These are phyloP conservation scores for Prasinococcaceae sp. DNA, from an alignment of 139 green algal species.

Conservation along the genomic window DNA sequence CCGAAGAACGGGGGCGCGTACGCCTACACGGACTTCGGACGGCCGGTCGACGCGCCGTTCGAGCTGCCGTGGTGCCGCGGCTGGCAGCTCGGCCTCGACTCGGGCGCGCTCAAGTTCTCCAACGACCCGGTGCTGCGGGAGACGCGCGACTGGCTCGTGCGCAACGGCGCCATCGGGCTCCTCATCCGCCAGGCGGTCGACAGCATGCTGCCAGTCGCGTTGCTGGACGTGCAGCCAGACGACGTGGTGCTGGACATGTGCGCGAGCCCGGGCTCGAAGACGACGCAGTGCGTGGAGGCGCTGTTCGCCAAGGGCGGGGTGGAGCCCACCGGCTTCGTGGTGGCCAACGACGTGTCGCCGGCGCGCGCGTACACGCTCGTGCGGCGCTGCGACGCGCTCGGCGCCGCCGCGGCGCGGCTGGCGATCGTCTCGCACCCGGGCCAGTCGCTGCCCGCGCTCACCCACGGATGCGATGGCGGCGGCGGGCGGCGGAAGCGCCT, in stretches of 20 bases:
- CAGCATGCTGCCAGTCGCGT: slow-evolving; percentile 87
- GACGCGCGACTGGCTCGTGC: slow-evolving; percentile 52
- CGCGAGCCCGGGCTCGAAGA: slow-evolving; percentile 93
- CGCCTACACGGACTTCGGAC: slow-evolving; percentile 8
- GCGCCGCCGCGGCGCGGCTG: slow-evolving; percentile 89
- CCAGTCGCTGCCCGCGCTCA: slow-evolving; percentile 82
- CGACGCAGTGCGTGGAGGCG: slow-evolving; percentile 68
- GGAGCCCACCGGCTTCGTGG: slow-evolving; percentile 50
- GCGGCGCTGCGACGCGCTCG: slow-evolving; percentile 89
- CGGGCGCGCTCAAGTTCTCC: slow-evolving; percentile 67
- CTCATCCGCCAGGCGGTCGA: slow-evolving; percentile 96
- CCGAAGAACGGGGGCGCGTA: background rate
- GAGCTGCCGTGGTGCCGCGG: slow-evolving; percentile 85
- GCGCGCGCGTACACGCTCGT: too few relatives aligned
- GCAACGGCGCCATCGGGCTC: slow-evolving; percentile 59
- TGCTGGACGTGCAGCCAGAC: slow-evolving; percentile 84
- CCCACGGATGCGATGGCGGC: slow-evolving; percentile 37
- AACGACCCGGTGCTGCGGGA: slow-evolving; percentile 36
- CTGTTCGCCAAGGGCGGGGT: slow-evolving; percentile 48
- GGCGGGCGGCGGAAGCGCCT: background rate
- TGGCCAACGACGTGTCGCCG: slow-evolving; percentile 95
- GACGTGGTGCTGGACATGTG: slow-evolving; percentile 95
- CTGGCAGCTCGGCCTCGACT: slow-evolving; percentile 82
- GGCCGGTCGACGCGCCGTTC: slow-evolving; percentile 42
- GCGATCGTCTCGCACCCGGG: slow-evolving; percentile 69